Conservation (phyloP, 2,329 filamentous ascomycete genomes). For the Parastagonospora avenae region DNA sequence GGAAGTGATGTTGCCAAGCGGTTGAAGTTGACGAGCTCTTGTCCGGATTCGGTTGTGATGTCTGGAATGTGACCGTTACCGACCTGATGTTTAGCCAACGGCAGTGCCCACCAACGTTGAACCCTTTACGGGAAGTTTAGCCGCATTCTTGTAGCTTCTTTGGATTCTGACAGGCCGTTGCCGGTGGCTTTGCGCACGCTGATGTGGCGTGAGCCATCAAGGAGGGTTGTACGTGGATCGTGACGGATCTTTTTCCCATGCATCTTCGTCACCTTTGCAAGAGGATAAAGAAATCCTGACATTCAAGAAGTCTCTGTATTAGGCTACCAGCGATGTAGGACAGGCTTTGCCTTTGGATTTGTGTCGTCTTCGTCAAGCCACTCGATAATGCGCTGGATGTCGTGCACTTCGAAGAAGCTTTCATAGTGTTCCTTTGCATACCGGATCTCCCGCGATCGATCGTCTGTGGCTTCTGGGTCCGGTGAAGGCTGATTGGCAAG, state of each 20-base stretch:
- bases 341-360: conserved; percentile 5
- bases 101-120: not conserved
- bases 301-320: not conserved
- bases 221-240: too few relatives aligned
- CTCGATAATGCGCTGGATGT: conserved; percentile 21
- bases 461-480: conserved; percentile 14
- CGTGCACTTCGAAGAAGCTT: conserved; percentile 24
- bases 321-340: not conserved
- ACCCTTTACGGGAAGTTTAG: not conserved
- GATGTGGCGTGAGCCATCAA: too few relatives aligned
- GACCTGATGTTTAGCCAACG: not conserved
- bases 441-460: conserved; percentile 24
- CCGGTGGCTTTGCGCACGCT: too few relatives aligned
- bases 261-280: not conserved
- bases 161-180: too few relatives aligned
- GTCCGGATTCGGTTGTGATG: conserved; percentile 21
- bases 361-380: conserved; percentile 10
- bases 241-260: too few relatives aligned
- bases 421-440: conserved; percentile 30
- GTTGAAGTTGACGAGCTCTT: conserved; percentile 6
- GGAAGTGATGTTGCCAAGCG: conserved; percentile 6
- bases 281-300: not conserved
- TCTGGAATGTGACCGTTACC: conserved; percentile 26
- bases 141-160: not conserved
- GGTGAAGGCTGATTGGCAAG: conserved; percentile 29